Evolutionary conservation across 768 basidiomycete genomes (phyloP), one percentile per base, ranked within the genome.

Genomic region (Coprinellus micaceus): DNA sequence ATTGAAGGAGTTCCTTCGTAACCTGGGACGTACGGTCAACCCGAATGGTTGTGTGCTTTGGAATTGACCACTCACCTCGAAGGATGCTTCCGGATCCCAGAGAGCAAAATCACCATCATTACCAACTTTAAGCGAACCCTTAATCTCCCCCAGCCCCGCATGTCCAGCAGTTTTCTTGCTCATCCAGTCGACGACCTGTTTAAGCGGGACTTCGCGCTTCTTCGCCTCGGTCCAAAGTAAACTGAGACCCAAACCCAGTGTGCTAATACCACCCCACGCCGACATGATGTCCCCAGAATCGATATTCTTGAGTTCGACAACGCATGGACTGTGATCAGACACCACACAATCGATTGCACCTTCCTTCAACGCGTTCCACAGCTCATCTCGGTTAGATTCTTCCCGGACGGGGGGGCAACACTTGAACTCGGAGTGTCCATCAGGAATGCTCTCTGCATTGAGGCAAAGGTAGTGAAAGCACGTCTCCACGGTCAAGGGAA

Each of bases 391-490:
- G 68, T 98, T 99, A 2, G 67, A 69, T 10, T 75, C 72, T 39
- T 84, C 82, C 44, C 96, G 83, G 59, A 99, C 89, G 4, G 96
- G 97, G 3, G 96, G 96, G 67, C 94, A 97, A 66, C 96, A 99
- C 69, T 98, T 97, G 79, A 92, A 95, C 68, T 94, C 86, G 49
- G 94, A 87, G 22, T 72, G 82, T 10, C 88, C 88, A 55, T 80
- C 67, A 4, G 91, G 92, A 56, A 97, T 87, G 46, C 82, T 72
- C 53, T 84, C 81, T 0, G 93, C 80, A 39, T 81, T 75, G 7
- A 97, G 82, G 62, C 85, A 85, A 21, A 98, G 83, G 73, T 99
- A 99, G 71, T 99, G 96, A 73, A 96, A 98, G 71, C 95, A 98
- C 0, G 96, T 99, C 77, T 99, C 96, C 49, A 94, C 91, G 0